These are phyloP conservation scores for Saccharomycopsis malanga DNA, from an alignment of 805 yeast species.

Conservation along the genomic window DNA sequence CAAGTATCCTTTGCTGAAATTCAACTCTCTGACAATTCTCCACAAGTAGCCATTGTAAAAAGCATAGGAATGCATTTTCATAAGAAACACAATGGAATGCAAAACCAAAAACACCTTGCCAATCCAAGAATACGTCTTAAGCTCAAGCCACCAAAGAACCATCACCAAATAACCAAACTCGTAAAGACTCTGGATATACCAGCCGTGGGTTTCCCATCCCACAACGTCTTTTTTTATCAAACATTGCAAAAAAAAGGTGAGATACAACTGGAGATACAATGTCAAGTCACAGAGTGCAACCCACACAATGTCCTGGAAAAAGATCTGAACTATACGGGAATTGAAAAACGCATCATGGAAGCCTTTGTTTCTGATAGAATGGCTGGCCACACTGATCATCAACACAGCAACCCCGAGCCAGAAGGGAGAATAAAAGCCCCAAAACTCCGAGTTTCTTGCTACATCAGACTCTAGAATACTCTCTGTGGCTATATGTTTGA, in stretches of 20 bases:
- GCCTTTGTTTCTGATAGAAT: conserved; percentile 44
- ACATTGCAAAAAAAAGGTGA: conserved; percentile 53
- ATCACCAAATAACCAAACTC: conserved; percentile 48
- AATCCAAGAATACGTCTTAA: conserved; percentile 71
- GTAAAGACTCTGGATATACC: conserved; percentile 49
- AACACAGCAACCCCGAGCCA: conserved; percentile 63
- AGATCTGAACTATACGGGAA: conserved; percentile 48
- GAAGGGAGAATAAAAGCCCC: conserved; percentile 73
- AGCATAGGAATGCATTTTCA: conserved; percentile 94
- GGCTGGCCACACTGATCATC: conserved; percentile 45
- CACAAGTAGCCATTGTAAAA: conserved; percentile 89
- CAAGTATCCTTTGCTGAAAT: conserved; percentile 39
- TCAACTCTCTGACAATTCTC: conserved; percentile 49
- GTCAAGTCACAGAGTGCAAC: conserved; percentile 68
- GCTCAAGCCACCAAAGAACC: conserved; percentile 52
- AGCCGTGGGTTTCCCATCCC: conserved; percentile 60
- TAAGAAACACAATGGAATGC: conserved; percentile 78
- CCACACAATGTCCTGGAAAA: conserved; percentile 53
- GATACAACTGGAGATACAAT: conserved; percentile 67
- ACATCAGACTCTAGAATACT: conserved; percentile 25
- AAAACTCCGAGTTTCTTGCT: conserved; percentile 35
- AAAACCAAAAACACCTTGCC: conserved; percentile 78
- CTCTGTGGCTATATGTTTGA: conserved; percentile 22
- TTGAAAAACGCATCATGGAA: conserved; percentile 27
- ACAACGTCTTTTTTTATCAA: conserved; percentile 39